Evolutionary conservation across 306 rosid genomes (phyloP).

Genomic region (Inga laurina): DNA sequence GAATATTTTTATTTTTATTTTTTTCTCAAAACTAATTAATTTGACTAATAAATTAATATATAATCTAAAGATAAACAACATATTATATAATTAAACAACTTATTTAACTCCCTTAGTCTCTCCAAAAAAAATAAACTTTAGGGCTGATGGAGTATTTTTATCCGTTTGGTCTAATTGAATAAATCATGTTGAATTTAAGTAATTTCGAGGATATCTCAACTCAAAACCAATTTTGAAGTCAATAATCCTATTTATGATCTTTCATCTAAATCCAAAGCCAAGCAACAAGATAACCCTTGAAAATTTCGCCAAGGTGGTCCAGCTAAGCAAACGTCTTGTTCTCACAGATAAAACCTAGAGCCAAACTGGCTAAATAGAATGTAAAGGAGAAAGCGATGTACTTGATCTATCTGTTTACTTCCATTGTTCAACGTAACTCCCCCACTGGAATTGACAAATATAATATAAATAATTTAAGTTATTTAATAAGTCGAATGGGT

Average conservation of each 20-base stretch:
- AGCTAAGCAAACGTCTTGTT: conserved; percentile 9
- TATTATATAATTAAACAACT: too few species aligned
- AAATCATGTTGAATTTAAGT: background rate
- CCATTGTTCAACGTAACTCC: background rate
- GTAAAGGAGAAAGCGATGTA: background rate
- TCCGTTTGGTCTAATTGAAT: background rate
- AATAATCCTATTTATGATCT: background rate
- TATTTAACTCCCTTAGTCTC: too few species aligned
- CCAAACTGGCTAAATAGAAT: conserved; percentile 2
- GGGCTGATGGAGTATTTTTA: background rate
- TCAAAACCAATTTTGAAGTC: background rate
- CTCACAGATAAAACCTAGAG: conserved; percentile 28
- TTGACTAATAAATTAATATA: too few species aligned
- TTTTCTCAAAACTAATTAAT: too few species aligned
- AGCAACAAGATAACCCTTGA: conserved; percentile 3
- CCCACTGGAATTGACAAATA: background rate
- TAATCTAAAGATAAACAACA: too few species aligned
- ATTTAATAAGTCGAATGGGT: background rate
- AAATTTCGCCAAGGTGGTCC: conserved; percentile 21
- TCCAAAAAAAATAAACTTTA: too few species aligned
- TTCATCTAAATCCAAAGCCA: background rate
- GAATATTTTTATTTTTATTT: too few species aligned
- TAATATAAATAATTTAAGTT: background rate
- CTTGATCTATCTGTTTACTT: background rate
- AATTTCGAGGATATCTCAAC: background rate